Evolutionary conservation across 176 grass and related monocot genomes (phyloP), one percentile per base, ranked within the genome.

Genomic region (Dendrocalamus sinicus): DNA sequence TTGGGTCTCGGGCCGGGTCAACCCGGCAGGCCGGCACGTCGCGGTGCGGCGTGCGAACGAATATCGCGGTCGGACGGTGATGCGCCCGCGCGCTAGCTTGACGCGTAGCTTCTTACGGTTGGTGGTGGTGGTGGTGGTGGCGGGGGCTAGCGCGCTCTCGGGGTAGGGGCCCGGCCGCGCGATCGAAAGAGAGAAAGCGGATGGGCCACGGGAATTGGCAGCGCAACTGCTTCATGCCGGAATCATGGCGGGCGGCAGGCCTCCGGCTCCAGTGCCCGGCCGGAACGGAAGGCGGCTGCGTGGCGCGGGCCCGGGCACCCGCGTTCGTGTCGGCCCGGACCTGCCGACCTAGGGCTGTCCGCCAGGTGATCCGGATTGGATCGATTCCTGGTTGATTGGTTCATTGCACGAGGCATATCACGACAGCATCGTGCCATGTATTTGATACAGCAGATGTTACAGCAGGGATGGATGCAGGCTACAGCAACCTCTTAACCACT

Each of bases 211-310:
- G 35, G 44, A 85, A 69, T 77, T 43, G 58, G 69, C 77, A 74
- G 16, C 26, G 85, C 68, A 76, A 77, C 73, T 62, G 72, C 83
- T 8, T 4, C 63, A 62, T 76, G 62, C 48, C 62, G 60, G 61
- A 54, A 68, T 69, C n/a, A 17, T 28, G 73, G 48, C 72, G n/a
- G 19, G 52, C 6, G 35, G 12, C 73, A 66, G 10, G 77, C 24
- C 24, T 67, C 32, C 22, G 8, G 24, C 24, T 67, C 32, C 22
- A 12, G 40, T 12, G 65, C 76, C 37, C 37, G 4, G 37, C 44
- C 17, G 66, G 35, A 46, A 62, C 3, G 64, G 53, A 55, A 32
- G 69, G 15, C 48, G 14, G 22, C 12, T 30, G 39, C 14, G 40
- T 47, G 37, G 72, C 59, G 26, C 41, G 54, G 68, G 70, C 0